Evolutionary conservation across 306 rosid species (phyloP), one percentile per base, ranked within the genome.

Genomic region (Vigna trinervia): DNA sequence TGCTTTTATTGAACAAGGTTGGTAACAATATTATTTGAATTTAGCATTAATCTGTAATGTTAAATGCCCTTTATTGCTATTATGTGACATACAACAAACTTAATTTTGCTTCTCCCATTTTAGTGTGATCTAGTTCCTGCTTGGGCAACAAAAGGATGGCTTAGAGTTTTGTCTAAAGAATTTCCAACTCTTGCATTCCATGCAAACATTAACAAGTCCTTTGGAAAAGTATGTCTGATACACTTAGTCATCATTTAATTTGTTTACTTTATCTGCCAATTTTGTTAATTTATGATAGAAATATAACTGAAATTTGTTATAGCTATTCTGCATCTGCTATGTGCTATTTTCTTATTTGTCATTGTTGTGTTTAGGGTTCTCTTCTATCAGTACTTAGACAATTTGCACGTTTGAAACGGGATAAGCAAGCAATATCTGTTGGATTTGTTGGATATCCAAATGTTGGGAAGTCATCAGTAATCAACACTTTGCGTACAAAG

Each of bases 361-460:
- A 38, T 84, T 47, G 43, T 80, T 75, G 47, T 50, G 51, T 20
- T 26, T 68, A 92, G 99, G 97, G 97, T 72, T 90, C 97, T 75
- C 99, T 95, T 71, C 91, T 92, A 28, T 95, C 99, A 0, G 96
- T 95, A 47, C 85, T 95, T 85, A 92, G 99, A 78, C 97, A 92
- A 82, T 95, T 90, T 70, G 87, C 97, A 47, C 90, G 97, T 43
- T 81, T 92, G 74, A 95, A 90, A 88, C 86, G 91, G 70, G 99
- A 95, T 83, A 95, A 92, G 86, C 97, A 95, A 88, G 97, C 97
- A 19, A 95, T 95, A 80, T 92, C 97, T 45, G 97, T 95, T 28
- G 99, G 99, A 85, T 95, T 95, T 57, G 84, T 95, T 82, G 99
- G 99, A 61, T 95, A 92, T 85, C 97, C 99, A 70, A 95, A 95